These are phyloP conservation scores for Takakia lepidozioides DNA, from an alignment of 225 moss, liverwort and hornwort species.

Conservation along the genomic window DNA sequence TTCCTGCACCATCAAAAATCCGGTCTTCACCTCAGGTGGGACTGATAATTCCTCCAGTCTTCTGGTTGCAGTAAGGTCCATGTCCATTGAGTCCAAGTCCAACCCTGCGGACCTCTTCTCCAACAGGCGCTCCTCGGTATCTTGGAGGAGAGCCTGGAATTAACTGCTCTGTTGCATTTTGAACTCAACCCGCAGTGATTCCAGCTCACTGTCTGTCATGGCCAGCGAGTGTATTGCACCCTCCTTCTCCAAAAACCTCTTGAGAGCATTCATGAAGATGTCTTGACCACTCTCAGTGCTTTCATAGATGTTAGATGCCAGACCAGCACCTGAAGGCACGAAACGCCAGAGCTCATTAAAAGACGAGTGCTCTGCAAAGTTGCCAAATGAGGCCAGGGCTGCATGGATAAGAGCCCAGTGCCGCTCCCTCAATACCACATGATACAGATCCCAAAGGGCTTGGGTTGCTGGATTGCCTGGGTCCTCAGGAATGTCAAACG, in stretches of 20 bases:
- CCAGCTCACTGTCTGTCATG: constrained; percentile 40
- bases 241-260: constrained; percentile 62
- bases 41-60: constrained; percentile 8
- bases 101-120: constrained; percentile 37
- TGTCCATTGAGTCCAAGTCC: constrained; percentile 43
- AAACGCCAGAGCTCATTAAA: constrained; percentile 85
- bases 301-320: constrained; percentile 27
- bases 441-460: constrained; percentile 78
- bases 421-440: constrained; percentile 56
- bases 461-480: constrained; percentile 54
- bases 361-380: constrained; percentile 71
- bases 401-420: constrained; percentile 84
- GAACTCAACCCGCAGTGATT: constrained; percentile 48
- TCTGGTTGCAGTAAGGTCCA: constrained; percentile 13
- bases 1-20: constrained; percentile 53
- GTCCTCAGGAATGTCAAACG: constrained; percentile 51
- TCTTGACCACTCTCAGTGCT: constrained; percentile 35
- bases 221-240: constrained; percentile 26
- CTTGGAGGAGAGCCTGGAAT: constrained; percentile 32
- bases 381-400: constrained; percentile 69
- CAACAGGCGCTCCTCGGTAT: constrained; percentile 22
- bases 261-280: constrained; percentile 56
- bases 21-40: constrained; percentile 45
- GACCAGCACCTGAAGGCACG: constrained; percentile 67
- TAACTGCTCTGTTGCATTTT: constrained; percentile 40